Evolutionary conservation across 371 early-diverging fungal genomes (phyloP).

Genomic region (Lichtheimia hyalospora): DNA sequence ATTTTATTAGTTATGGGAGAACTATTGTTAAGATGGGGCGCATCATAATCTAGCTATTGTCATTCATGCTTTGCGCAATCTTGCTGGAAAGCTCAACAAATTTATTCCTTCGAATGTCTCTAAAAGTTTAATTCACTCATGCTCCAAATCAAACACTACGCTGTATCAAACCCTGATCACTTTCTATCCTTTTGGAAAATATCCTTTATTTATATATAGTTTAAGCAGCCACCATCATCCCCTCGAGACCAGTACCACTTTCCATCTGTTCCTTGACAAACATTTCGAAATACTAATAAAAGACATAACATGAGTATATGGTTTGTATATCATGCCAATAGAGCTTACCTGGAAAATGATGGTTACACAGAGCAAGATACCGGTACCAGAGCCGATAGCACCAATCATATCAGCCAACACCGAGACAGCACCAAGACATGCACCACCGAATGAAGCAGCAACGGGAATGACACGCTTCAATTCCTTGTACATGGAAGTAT

Average conservation of each 20-base stretch:
- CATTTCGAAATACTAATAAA: conserved; percentile 88
- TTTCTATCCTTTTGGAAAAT: too few relatives aligned
- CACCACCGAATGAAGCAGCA: conserved; percentile 95
- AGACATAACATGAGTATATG: conserved; percentile 4
- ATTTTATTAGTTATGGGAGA: too few relatives aligned
- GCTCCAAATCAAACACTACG: too few relatives aligned
- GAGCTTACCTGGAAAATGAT: conserved; percentile 91
- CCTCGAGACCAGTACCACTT: conserved; percentile 57
- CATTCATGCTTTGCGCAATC: too few relatives aligned
- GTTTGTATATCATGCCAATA: conserved; percentile 20
- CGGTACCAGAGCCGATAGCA: conserved; percentile 98
- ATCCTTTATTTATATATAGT: not conserved
- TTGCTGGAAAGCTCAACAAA: too few relatives aligned
- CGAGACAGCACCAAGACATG: conserved; percentile 93
- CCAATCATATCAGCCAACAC: conserved; percentile 94
- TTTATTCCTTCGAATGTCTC: too few relatives aligned
- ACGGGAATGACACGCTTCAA: conserved; percentile 98
- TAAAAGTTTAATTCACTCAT: too few relatives aligned
- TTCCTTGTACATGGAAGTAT: conserved; percentile 96
- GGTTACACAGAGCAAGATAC: conserved; percentile 98
- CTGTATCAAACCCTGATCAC: too few relatives aligned
- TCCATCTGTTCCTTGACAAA: conserved; percentile 95
- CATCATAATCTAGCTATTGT: too few relatives aligned
- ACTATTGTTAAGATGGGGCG: too few relatives aligned
- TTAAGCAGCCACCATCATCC: conserved; percentile 42